These are phyloP conservation scores for Cyberlindnera samutprakarnensis DNA, from an alignment of 805 yeast genomes.

Conservation along the genomic window DNA sequence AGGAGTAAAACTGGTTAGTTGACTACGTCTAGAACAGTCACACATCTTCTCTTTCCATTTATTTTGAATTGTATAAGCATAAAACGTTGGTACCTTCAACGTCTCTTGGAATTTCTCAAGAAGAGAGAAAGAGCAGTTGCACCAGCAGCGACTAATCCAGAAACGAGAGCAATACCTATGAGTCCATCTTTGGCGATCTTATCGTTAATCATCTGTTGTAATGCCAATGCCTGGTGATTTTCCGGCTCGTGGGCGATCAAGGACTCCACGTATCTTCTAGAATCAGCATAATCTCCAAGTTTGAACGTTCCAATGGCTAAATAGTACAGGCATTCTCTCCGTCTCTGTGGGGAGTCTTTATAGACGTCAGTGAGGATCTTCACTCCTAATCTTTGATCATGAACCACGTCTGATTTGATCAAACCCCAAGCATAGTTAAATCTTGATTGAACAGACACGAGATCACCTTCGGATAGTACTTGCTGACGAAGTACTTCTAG, in stretches of 20 bases:
- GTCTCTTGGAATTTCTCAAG: conserved; percentile 27
- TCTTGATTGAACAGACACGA: conserved; percentile 72
- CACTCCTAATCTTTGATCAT: conserved; percentile 74
- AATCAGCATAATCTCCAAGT: conserved; percentile 78
- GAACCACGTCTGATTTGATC: conserved; percentile 56
- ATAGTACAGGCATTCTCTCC: conserved; percentile 87
- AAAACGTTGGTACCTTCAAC: conserved; percentile 8
- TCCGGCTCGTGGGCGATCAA: conserved; percentile 76
- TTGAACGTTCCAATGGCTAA: conserved; percentile 83
- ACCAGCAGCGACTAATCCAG: conserved; percentile 81
- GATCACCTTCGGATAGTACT: conserved; percentile 72
- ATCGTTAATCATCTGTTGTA: conserved; percentile 74
- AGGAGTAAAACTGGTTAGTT: no score
- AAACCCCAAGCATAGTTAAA: conserved; percentile 98
- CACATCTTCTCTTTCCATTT: no score
- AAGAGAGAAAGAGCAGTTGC: conserved; percentile 51
- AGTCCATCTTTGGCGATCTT: conserved; percentile 82
- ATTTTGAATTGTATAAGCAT: no score
- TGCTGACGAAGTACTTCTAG: conserved; percentile 69
- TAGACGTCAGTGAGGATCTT: conserved; percentile 62
- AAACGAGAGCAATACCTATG: conserved; percentile 79
- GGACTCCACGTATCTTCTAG: conserved; percentile 78
- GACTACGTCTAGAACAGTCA: no score
- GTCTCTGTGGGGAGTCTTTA: conserved; percentile 70
- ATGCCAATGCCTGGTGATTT: conserved; percentile 64